These are phyloP conservation scores for Gardenia jasminoides DNA, from an alignment of 257 asterid genomes.

Conservation along the genomic window DNA sequence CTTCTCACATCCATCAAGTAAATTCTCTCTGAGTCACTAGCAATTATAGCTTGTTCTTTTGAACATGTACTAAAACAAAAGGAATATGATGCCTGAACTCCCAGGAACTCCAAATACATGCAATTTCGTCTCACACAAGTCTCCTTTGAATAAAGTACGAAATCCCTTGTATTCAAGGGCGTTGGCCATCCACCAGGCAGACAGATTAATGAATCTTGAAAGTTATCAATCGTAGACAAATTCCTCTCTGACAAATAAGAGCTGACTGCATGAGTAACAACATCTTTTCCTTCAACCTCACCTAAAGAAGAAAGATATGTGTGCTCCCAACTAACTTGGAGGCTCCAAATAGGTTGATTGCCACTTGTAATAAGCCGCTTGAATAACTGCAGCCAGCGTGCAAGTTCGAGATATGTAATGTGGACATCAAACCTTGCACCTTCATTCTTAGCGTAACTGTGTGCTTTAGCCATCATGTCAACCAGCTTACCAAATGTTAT, in stretches of 20 bases:
- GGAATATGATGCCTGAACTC: conserved; percentile 49
- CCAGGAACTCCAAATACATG: conserved; percentile 71
- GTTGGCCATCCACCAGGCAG: conserved; percentile 93
- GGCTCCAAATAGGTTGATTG: conserved; percentile 74
- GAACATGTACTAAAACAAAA: conserved; percentile 22
- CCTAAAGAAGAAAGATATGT: conserved; percentile 88
- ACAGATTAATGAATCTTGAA: conserved; percentile 48
- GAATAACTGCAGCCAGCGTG: conserved; percentile 88
- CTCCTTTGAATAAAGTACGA: conserved; percentile 55
- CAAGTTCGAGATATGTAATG: conserved; percentile 85
- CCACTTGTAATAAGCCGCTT: conserved; percentile 70
- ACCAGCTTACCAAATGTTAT: conserved; percentile 68
- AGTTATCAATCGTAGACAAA: conserved; percentile 36
- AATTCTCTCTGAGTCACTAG: conserved; percentile 34
- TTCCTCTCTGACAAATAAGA: conserved; percentile 44
- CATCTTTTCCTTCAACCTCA: conserved; percentile 55
- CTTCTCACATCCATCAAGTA: conserved; percentile 48
- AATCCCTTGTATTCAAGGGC: conserved; percentile 72
- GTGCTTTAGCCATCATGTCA: conserved; percentile 84
- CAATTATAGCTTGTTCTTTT: conserved; percentile 31
- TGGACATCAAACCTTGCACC: conserved; percentile 53
- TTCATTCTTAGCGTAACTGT: conserved; percentile 66
- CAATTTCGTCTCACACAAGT: conserved; percentile 65
- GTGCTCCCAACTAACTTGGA: conserved; percentile 85
- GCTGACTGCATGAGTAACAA: conserved; percentile 50